Base-by-base conservation (phyloP, 768 basidiomycete genomes). In the Tricholoma terreum region DNA sequence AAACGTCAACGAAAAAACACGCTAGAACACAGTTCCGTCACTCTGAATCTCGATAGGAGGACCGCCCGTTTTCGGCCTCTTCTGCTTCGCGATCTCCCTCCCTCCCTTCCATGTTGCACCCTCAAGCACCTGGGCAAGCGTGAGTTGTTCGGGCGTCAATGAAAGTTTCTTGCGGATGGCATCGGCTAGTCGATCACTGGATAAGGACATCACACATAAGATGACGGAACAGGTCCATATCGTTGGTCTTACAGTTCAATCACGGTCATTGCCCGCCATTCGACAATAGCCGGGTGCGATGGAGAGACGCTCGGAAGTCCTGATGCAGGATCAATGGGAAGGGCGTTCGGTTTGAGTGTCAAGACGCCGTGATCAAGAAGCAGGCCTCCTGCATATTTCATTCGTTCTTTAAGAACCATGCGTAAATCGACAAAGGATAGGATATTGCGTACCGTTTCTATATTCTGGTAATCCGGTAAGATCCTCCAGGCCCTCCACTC, bases 91-190 rank as follows among this genome's bases (percentile, higher is more conserved):
- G 36, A 98, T 91, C 73, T 96, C 93, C 4, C 96, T 78, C 3
- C 96, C 96, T 1, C 93, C 94, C 67, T 95, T 96, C 96, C 96
- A 99, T 0, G 94, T 98, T 1, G 94, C 95, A 51, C 87, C 86
- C 73, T 98, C 96, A 33, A 99, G 77, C 0, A 98, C 85, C 69
- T 98, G 96, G 0, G 94, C 88, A 7, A 95, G 81, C 0, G 83
- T 81, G 22, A 98, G 79, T 46, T 85, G 75, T 1, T 78, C 74
- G 2, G 70, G 61, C 0, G 74, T 73, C 22, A 89, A 68, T 1
- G 75, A 73, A 51, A 92, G 75, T 58, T 83, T 78, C 52, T 68
- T 63, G 45, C 91, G 85, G 58, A 98, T 85, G 14, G 79, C 78
- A 33, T 82, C 74, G 0, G 89, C 89, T 54, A 94, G 84, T 57